Conservation (phyloP, 129 eudicot species). For the Escallonia herrerae region DNA sequence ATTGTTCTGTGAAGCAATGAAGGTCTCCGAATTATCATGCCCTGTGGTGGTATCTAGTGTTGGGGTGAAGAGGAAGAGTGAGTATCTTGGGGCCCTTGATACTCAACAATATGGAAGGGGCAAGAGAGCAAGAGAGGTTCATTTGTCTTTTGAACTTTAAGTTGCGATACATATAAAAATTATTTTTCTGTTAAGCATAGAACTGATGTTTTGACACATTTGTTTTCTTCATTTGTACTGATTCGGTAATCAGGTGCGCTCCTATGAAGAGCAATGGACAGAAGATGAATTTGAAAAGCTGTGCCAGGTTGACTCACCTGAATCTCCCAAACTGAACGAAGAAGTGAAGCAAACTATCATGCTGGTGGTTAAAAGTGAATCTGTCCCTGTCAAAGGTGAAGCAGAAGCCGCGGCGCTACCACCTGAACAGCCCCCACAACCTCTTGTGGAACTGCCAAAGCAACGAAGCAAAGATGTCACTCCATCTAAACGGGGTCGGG, state of each 20-base stretch:
- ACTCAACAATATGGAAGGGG: conserved; percentile 96
- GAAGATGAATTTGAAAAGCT: conserved; percentile 93
- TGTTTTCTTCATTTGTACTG: neutral
- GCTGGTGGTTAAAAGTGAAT: conserved; percentile 18
- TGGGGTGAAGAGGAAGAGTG: conserved; percentile 78
- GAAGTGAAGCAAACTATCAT: conserved; percentile 39
- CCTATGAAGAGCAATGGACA: conserved; percentile 99
- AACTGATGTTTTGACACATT: neutral
- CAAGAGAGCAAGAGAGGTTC: conserved; percentile 96
- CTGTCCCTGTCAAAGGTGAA: conserved; percentile 25
- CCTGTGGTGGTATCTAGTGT: conserved; percentile 35
- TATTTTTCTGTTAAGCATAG: too few species aligned
- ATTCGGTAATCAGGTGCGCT: conserved; percentile 61
- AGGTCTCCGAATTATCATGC: conserved; percentile 46
- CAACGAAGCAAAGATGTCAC: conserved; percentile 39
- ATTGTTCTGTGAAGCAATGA: conserved; percentile 79
- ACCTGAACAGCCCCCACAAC: neutral
- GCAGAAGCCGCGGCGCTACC: conserved; percentile 12
- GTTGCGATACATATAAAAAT: too few species aligned
- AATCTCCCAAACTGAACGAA: conserved; percentile 46
- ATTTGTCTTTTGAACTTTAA: conserved; percentile 7
- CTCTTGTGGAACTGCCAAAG: conserved; percentile 5
- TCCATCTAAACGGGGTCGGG: conserved; percentile 85
- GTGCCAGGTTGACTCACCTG: conserved; percentile 75
- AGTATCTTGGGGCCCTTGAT: conserved; percentile 64